Percentiles rank a stretch among this genome's conserved stretches.
Conservation (phyloP, 1,139 yeast species). For the Geotrichum histeridarum region DNA sequence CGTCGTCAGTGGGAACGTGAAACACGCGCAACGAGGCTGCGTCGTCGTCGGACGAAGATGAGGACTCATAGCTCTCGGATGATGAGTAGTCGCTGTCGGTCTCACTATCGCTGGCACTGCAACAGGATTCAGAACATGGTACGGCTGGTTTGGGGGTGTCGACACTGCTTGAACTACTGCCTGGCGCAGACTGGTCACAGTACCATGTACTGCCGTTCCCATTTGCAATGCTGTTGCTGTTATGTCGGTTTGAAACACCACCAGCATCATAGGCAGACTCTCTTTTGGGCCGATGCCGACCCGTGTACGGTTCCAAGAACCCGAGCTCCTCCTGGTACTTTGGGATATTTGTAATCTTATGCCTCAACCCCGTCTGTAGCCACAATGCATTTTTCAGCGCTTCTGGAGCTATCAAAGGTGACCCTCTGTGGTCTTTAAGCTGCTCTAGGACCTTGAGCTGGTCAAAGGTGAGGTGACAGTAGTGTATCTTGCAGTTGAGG, state of each 20-base stretch:
- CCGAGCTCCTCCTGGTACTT: slow-evolving; percentile 21
- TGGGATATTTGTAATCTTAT: slow-evolving; percentile 31
- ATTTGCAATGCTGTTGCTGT: not conserved
- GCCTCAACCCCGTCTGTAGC: slow-evolving; percentile 43
- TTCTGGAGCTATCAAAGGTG: slow-evolving; percentile 37
- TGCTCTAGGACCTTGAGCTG: slow-evolving; percentile 42
- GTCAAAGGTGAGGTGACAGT: slow-evolving; percentile 46
- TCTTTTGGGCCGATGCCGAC: not conserved
- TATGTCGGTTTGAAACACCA: not conserved
- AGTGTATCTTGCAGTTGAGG: slow-evolving; percentile 42
- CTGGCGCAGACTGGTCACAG: not conserved
- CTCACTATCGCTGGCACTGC: not conserved
- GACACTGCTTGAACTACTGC: not conserved
- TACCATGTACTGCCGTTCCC: not conserved
- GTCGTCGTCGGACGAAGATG: not conserved
- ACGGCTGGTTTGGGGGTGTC: not conserved
- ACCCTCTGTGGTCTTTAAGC: slow-evolving; percentile 36
- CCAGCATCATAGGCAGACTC: not conserved
- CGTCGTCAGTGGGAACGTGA: slow-evolving; percentile 25
- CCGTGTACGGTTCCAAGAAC: not conserved
- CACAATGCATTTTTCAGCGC: slow-evolving; percentile 47
- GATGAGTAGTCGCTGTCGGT: slow-evolving; percentile 1
- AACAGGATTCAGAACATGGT: not conserved
- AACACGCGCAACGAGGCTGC: slow-evolving; percentile 3
- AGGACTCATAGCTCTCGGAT: slow-evolving; percentile 19